These are phyloP conservation scores for Aspergillus japonicus DNA, from an alignment of 2,329 filamentous ascomycete genomes.

Conservation along the genomic window DNA sequence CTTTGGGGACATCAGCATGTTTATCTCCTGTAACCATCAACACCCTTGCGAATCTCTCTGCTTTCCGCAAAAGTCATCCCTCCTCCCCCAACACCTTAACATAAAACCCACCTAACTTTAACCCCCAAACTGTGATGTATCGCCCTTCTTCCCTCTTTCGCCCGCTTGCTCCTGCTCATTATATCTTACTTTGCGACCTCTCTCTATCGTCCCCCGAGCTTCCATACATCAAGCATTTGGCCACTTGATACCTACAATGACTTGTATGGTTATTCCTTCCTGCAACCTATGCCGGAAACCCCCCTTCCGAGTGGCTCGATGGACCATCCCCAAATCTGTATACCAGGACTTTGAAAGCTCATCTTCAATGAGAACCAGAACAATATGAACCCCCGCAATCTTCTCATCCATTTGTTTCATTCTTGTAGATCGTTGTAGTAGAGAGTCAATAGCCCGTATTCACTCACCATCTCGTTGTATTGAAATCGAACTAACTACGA, in stretches of 20 bases:
- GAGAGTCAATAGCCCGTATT: too few species aligned
- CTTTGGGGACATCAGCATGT: neutral
- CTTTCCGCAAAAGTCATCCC: neutral
- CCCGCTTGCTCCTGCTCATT: neutral
- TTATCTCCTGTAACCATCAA: neutral
- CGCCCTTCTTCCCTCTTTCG: neutral
- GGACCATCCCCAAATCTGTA: neutral
- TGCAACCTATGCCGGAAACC: too few species aligned
- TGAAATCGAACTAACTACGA: too few species aligned
- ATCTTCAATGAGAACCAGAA: neutral
- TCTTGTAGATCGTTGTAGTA: too few species aligned
- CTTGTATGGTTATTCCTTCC: too few species aligned
- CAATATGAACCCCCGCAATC: neutral
- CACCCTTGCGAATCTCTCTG: neutral
- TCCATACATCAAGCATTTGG: slow-evolving; percentile 12
- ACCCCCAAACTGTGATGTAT: neutral
- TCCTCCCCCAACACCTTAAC: neutral
- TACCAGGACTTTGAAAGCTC: neutral
- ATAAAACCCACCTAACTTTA: neutral
- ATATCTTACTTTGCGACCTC: slow-evolving; percentile 1
- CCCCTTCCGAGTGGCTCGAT: neutral
- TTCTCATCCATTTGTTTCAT: too few species aligned
- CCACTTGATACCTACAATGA: neutral
- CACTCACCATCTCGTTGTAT: too few species aligned
- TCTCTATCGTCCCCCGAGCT: slow-evolving; percentile 13